A percentile compares a stretch with the other conserved stretches of the same genome.
Evolutionary conservation across 2,329 filamentous ascomycete species (phyloP).

Genomic region (Diplodia intermedia): DNA sequence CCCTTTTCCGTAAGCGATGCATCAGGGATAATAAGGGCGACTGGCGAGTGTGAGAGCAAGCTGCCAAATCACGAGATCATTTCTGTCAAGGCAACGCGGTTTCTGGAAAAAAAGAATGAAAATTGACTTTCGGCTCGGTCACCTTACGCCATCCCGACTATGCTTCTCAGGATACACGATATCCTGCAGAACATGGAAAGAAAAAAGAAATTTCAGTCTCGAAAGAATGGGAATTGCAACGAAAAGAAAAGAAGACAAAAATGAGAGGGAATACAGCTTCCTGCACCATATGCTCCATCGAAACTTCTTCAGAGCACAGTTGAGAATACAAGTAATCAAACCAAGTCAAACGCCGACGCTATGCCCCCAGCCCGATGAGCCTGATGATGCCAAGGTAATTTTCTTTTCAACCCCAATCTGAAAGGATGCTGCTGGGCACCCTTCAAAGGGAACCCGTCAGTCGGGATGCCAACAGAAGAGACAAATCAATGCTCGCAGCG

Average conservation of each 20-base stretch:
- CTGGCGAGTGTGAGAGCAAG: not conserved
- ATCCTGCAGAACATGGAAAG: not conserved
- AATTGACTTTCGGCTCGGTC: not conserved
- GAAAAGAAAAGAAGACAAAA: not conserved
- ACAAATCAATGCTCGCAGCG: not conserved
- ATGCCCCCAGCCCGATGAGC: constrained; percentile 8
- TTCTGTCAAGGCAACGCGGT: not conserved
- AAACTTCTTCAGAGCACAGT: not conserved
- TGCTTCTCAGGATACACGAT: not conserved
- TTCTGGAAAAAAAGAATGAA: not conserved
- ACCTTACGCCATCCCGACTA: not conserved
- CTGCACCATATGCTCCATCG: not conserved
- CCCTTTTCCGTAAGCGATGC: not conserved
- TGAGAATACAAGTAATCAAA: not conserved
- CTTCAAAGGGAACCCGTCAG: not conserved
- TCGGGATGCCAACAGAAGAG: not conserved
- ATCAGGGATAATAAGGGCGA: not conserved
- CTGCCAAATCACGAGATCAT: not conserved
- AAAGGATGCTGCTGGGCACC: not conserved
- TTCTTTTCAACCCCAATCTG: constrained; percentile 1
- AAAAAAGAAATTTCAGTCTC: not conserved
- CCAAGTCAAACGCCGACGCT: constrained; percentile 23
- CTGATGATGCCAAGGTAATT: not conserved
- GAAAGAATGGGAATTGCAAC: not conserved
- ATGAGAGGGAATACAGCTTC: not conserved